Conservation (phyloP, 2,329 filamentous ascomycete species). For the Raffaelea ambrosiae region DNA sequence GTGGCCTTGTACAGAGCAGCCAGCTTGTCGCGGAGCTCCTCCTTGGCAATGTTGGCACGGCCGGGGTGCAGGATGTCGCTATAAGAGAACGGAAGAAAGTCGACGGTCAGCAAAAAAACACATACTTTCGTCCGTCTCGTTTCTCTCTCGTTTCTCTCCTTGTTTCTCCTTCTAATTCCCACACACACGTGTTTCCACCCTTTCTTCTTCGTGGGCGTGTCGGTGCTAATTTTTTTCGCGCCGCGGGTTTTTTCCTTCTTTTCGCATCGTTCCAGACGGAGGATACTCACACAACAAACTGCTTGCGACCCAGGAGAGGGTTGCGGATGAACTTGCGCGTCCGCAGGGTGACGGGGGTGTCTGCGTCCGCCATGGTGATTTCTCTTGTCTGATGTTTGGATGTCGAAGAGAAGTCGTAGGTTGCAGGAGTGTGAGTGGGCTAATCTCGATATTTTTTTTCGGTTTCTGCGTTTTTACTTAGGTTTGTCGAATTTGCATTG, state of each 20-base stretch:
- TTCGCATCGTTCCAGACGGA: conserved; percentile 2
- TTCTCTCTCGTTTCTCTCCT: neutral
- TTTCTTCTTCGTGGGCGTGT: neutral
- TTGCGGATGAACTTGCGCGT: conserved; percentile 99
- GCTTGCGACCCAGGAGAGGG: conserved; percentile 95
- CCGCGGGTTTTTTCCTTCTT: neutral
- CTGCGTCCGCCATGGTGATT: conserved; percentile 68
- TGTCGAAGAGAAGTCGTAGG: neutral
- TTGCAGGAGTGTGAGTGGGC: neutral
- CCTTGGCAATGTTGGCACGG: conserved; percentile 98
- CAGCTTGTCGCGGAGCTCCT: conserved; percentile 94
- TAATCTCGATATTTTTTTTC: neutral
- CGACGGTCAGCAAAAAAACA: too few relatives aligned
- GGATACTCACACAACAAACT: conserved; percentile 95
- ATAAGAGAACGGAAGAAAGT: conserved; percentile 14
- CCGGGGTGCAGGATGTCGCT: conserved; percentile 99
- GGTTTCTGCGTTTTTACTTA: neutral
- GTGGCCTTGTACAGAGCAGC: conserved; percentile 94
- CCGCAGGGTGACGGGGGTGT: conserved; percentile 73
- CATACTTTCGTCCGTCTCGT: neutral
- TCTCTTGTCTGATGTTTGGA: conserved; percentile 6
- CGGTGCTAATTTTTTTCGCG: neutral
- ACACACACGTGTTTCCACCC: too few relatives aligned
- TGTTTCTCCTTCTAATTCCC: too few relatives aligned
- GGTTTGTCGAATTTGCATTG: too few relatives aligned